Percentiles rank a stretch among this genome's conserved stretches.
Evolutionary conservation across 2,329 filamentous ascomycete genomes (phyloP).

Genomic region (Dendrostoma leiphaemia): DNA sequence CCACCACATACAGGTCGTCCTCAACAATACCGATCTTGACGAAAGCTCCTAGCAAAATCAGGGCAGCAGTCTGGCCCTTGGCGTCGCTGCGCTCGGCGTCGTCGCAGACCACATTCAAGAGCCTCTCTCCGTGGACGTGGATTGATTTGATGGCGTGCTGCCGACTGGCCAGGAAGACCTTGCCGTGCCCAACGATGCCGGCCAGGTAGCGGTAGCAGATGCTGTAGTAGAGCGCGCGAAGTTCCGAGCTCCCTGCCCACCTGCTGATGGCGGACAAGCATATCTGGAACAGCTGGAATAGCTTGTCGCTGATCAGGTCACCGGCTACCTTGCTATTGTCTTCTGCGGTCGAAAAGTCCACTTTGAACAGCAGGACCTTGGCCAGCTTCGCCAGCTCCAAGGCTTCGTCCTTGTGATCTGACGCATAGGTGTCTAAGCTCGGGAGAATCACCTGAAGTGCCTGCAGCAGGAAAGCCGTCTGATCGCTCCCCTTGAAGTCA

Average conservation of each 20-base stretch:
- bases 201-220: slow-evolving; percentile 86
- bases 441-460: slow-evolving; percentile 84
- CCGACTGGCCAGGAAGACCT: slow-evolving; percentile 44
- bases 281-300: slow-evolving; percentile 88
- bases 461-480: slow-evolving; percentile 78
- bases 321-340: slow-evolving; percentile 49
- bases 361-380: slow-evolving; percentile 67
- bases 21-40: slow-evolving; percentile 72
- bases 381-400: slow-evolving; percentile 76
- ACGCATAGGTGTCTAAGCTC: slow-evolving; percentile 76
- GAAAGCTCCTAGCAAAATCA: slow-evolving; percentile 79
- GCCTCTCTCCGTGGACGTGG: slow-evolving; percentile 65
- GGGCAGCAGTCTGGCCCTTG: slow-evolving; percentile 77
- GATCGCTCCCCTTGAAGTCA: slow-evolving; percentile 70
- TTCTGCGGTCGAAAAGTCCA: slow-evolving; percentile 56
- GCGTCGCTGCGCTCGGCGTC: slow-evolving; percentile 86
- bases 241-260: slow-evolving; percentile 64
- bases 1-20: slow-evolving; percentile 71
- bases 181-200: slow-evolving; percentile 59
- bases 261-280: slow-evolving; percentile 77
- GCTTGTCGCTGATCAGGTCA: slow-evolving; percentile 80
- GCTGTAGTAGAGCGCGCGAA: slow-evolving; percentile 85
- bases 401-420: slow-evolving; percentile 67
- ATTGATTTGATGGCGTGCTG: slow-evolving; percentile 71
- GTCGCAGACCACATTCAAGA: slow-evolving; percentile 86